Evolutionary conservation across 495 filamentous ascomycete genomes (phyloP).

Genomic region (Cercophora scortea): DNA sequence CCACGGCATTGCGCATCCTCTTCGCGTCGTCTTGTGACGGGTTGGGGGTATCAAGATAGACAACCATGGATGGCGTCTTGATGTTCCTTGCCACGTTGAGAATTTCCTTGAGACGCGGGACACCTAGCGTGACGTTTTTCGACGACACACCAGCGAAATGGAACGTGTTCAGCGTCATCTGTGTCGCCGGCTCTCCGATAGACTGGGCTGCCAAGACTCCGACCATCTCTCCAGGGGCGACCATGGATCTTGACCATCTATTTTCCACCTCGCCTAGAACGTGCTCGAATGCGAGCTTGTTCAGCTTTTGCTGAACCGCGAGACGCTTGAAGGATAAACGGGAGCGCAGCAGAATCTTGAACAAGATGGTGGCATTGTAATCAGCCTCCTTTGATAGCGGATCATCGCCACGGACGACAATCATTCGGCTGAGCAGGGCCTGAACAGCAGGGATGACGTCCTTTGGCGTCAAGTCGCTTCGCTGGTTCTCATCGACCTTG

Average conservation of each 20-base stretch:
- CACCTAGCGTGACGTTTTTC: constrained; percentile 98
- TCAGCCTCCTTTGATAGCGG: constrained; percentile 78
- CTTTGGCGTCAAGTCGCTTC: constrained; percentile 85
- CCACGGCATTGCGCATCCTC: constrained; percentile 73
- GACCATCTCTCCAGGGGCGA: constrained; percentile 95
- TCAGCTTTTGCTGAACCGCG: constrained; percentile 73
- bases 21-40: constrained; percentile 75
- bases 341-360: constrained; percentile 86
- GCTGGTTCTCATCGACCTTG: constrained; percentile 71
- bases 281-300: constrained; percentile 87
- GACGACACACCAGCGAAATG: constrained; percentile 99
- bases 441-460: constrained; percentile 80
- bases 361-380: constrained; percentile 73
- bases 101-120: constrained; percentile 98
- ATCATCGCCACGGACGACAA: constrained; percentile 81
- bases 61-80: constrained; percentile 96
- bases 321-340: constrained; percentile 87
- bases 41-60: constrained; percentile 62
- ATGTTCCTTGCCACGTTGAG: constrained; percentile 94
- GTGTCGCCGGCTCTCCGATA: constrained; percentile 96
- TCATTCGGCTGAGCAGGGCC: constrained; percentile 63
- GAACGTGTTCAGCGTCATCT: constrained; percentile 99
- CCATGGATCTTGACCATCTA: constrained; percentile 71
- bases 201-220: constrained; percentile 96
- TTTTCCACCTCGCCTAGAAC: constrained; percentile 86